Evolutionary conservation across 371 early-diverging fungal species (phyloP), one percentile per base, ranked within the genome.

Genomic region (Syncephalastrum sp.): DNA sequence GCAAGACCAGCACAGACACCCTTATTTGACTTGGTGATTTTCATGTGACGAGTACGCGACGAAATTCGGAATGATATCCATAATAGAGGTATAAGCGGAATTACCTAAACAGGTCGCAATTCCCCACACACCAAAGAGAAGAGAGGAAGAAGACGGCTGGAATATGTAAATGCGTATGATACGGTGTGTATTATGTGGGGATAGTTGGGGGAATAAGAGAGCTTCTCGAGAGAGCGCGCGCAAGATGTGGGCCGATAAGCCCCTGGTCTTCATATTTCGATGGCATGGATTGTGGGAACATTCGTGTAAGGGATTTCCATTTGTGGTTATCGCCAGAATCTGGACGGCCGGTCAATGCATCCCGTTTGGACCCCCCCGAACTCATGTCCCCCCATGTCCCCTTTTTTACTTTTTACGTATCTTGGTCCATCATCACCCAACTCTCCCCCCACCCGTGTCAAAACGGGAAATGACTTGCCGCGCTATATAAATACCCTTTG

Each of bases 121-220:
- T 54, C 66, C 66, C 61, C 66, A 66, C 66, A 66, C 47, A 42
- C 21, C 25, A 43, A 15, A 19, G 25, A 47, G 44, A 59, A 29
- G 46, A 21, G 33, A 16, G 50, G 25, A 23, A 44, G 38, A 42
- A 3, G 8, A 42, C 12, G 15, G n/a, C 48, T 27, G 27, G 33
- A 19, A 27, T 42, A 24, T 59, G 38, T 43, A 29, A 15, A 45
- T 51, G 19, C 47, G 41, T 43, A 52, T 47, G 46, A 27, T 23
- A 42, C 16, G 19, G 29, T 59, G 27, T 60, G 44, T 55, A 54
- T 59, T 24, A 47, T 51, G 43, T 43, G 19, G 57, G 50, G 49
- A 49, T 42, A 55, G 44, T 33, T 10, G 44, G 41, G 38, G 38
- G 38, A 33, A 33, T 33, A 33, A 33, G 38, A 33, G 38, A 8